Base-by-base conservation (phyloP, 306 rosid genomes). In the Datisca glomerata region DNA sequence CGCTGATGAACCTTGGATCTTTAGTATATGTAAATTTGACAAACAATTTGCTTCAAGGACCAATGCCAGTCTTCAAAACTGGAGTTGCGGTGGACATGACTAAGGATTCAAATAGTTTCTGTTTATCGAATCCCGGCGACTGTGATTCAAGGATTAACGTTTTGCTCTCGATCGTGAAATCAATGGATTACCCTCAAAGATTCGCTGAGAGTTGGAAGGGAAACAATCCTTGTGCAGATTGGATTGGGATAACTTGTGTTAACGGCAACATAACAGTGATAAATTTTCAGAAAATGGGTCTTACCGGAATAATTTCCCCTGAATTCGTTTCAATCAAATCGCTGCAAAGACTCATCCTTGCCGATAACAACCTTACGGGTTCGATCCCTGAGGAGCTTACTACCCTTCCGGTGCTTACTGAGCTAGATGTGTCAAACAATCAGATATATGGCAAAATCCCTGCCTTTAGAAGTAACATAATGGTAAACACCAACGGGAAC, bases 221-320 rank as follows among this genome's bases (percentile, higher is more conserved):
- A 32, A 81, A 86, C 63, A 64, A 81, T 49, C 86, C 94, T 2
- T 86, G 96, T 59, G 63, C 2, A 10, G 45, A 68, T 67, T 86
- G 92, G 96, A 28, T 78, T 42, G 96, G 96, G 46, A 67, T 86
- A 34, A 24, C 75, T 13, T 86, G 94, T 61, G 61, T 54, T 33
- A 62, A 60, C 56, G 69, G 71, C 34, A 75, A 68, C 41, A 53
- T 86, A 28, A 75, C 75, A 7, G 66, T 75, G 24, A 49, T 81
- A 18, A 81, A 78, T 67, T 81, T 81, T 63, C 71, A 70, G 85
- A 81, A 61, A 35, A 68, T 81, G 96, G 84, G 77, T 22, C 93
- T 86, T 7, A 38, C 62, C 4, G 94, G 92, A 23, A 43, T 49
- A 7, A 75, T 81, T 51, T 86, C 96, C 11, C 79, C 84, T 0